Base-by-base conservation (phyloP, 305 asterid genomes). In the Galium porrigens region DNA sequence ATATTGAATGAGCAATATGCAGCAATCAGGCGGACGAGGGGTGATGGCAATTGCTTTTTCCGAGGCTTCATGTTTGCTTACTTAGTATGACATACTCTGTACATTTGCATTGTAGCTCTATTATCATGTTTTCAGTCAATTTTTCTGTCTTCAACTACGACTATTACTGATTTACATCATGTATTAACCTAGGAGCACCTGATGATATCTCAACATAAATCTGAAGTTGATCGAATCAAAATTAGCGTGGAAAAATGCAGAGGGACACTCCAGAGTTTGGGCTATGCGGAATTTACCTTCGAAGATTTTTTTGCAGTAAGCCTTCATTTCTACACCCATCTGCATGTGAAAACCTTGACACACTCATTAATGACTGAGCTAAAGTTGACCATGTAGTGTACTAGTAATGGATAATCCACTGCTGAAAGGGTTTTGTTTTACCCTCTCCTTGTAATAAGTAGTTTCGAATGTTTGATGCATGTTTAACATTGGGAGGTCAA, bases 31-130 rank as follows among this genome's bases (percentile, higher is more conserved):
- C 84, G 96, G 66, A 77, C 96, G 20, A 77, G 96, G 29, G 99
- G 99, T 70, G 96, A 92, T 73, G 96, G 96, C 72, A 92, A 92
- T 62, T 89, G 98, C 77, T 92, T 92, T 81, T 91, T 91, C 71
- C 94, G 99, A 60, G 72, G 96, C 82, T 92, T 92, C 85, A 89
- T 92, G 99, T 89, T 92, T 81, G 82, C 91, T 64, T 89, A 87
- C 83, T 94, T 92, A 48, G 96, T 92, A 84, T 68, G 91, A 63
- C 51, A n/a, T 41, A 7, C 53, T 20, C 4, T 69, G 64, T 68
- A 36, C 69, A 30, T 66, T 65, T 63, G 61, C 58, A 18, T 58
- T 58, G 60, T 67, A 42, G 49, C 65, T 15, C 61, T 67, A 66
- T 12, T 14, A 37, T 62, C n/a, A 36, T 3, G 5, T 53, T 34